Evolutionary conservation across 2,329 filamentous ascomycete species (phyloP), one percentile per base, ranked within the genome.

Genomic region (Bipolaris zeicola): DNA sequence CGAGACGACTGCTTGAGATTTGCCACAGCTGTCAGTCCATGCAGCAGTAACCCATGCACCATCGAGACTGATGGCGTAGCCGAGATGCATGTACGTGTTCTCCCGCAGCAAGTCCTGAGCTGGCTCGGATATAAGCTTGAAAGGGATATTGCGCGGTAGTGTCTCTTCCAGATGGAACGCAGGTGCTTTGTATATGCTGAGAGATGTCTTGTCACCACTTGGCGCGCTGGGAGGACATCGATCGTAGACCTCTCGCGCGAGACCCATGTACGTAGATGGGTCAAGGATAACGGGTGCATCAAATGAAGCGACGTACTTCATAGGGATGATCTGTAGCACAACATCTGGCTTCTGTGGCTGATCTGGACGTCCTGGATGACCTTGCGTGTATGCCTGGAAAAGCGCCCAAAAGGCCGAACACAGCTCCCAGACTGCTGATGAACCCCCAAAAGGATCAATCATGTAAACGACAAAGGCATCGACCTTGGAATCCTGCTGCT

Each of bases 21-120:
- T 86, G 1, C 91, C 91, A 24, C 85, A 84, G 63, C 87, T 91
- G 69, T 96, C 90, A 1, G 88, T 91, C 91, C 91, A 96, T 0
- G 89, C 89, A 5, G 87, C 89, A 11, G 88, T 89, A 36, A 95
- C 78, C 92, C 92, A 96, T 7, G 87, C 81, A 18, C 89, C 86
- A 71, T 94, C 90, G 10, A 88, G 80, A 67, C 90, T 93, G 52
- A 87, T 83, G 1, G 89, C 85, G 68, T 96, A 96, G 1, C 89
- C 90, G 42, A 96, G 79, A 71, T 96, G 91, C 28, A 96, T 85
- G 67, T 89, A 89, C 0, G 87, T 90, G 62, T 92, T 91, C 70
- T 95, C 91, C 52, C 89, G 85, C 50, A 95, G 80, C 5, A 94
- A 78, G 16, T 91, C 90, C 16, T 86, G 84, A 0, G 90, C 91